Percentiles rank a stretch among this genome's conserved stretches.
phyloP scores from a whole-genome alignment of 345 rosid species.

The Bruguiera gymnorhiza region DNA sequence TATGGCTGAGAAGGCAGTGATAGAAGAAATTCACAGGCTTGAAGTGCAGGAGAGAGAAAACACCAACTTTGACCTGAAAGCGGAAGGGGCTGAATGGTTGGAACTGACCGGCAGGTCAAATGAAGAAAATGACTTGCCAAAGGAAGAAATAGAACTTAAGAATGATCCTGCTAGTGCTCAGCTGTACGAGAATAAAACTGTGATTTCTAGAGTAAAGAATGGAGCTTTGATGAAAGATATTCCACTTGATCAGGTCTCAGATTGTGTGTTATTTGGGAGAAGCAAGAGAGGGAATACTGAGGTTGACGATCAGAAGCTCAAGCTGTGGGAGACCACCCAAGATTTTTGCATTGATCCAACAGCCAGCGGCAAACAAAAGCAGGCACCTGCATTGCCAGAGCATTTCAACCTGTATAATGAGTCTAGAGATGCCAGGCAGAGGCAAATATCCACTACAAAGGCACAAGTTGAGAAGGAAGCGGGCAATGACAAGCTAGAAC shows the following conservation, averaged over 20 bases:
- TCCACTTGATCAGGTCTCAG: slow-evolving; percentile 28
- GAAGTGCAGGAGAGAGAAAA: slow-evolving; percentile 27
- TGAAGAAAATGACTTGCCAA: slow-evolving; percentile 25
- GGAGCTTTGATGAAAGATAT: slow-evolving; percentile 33
- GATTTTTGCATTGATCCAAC: slow-evolving; percentile 16
- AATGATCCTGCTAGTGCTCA: slow-evolving; percentile 28
- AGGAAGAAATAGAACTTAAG: slow-evolving; percentile 32
- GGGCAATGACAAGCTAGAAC: slow-evolving; percentile 64
- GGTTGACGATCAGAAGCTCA: slow-evolving; percentile 25
- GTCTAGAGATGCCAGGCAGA: slow-evolving; percentile 16
- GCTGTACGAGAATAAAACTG: neutral
- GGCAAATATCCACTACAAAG: slow-evolving; percentile 41
- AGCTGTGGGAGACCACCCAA: slow-evolving; percentile 25
- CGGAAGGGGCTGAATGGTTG: slow-evolving; percentile 19
- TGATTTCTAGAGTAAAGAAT: slow-evolving; percentile 11
- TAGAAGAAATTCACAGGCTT: slow-evolving; percentile 46
- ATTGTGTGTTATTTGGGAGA: slow-evolving; percentile 11
- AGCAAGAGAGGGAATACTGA: slow-evolving; percentile 11
- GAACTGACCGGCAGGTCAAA: slow-evolving; percentile 17
- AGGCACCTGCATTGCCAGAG: slow-evolving; percentile 14
- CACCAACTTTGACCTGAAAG: slow-evolving; percentile 12
- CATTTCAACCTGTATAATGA: slow-evolving; percentile 12
- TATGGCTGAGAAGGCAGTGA: slow-evolving; percentile 41
- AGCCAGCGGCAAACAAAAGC: slow-evolving; percentile 12
- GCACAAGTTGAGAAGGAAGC: slow-evolving; percentile 62